Conservation (phyloP, 2,329 filamentous ascomycete species). For the Monilinia aucupariae region DNA sequence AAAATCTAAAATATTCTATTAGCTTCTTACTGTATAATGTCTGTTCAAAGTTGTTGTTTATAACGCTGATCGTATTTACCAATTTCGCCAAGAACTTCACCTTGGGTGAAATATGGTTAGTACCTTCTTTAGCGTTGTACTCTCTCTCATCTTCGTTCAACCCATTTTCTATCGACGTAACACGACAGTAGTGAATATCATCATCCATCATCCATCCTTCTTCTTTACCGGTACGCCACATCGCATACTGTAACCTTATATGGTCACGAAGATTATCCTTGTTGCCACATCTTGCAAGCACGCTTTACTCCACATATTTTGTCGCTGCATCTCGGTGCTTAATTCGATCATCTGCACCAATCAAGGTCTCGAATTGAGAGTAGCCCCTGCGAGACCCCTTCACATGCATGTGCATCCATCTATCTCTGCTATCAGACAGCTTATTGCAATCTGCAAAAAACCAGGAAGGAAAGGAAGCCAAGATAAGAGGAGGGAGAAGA, state of each 20-base stretch:
- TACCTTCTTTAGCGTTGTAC: no score
- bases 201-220: no score
- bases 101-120: no score
- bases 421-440: slow-evolving; percentile 1
- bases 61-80: no score
- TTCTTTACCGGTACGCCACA: neutral
- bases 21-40: no score
- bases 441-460: neutral
- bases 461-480: neutral
- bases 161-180: neutral
- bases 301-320: neutral
- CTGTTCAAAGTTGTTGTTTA: no score
- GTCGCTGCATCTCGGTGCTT: neutral
- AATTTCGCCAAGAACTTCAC: no score
- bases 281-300: neutral
- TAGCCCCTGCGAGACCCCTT: neutral
- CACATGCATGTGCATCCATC: slow-evolving; percentile 8
- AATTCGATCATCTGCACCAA: slow-evolving; percentile 1
- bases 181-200: neutral
- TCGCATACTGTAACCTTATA: neutral
- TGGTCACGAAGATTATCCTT: neutral
- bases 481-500: neutral
- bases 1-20: no score
- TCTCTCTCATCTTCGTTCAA: no score
- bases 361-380: neutral